Evolutionary conservation across 2,329 filamentous ascomycete genomes (phyloP), one percentile per base, ranked within the genome.

Genomic region (Scleromitrula shiraiana): DNA sequence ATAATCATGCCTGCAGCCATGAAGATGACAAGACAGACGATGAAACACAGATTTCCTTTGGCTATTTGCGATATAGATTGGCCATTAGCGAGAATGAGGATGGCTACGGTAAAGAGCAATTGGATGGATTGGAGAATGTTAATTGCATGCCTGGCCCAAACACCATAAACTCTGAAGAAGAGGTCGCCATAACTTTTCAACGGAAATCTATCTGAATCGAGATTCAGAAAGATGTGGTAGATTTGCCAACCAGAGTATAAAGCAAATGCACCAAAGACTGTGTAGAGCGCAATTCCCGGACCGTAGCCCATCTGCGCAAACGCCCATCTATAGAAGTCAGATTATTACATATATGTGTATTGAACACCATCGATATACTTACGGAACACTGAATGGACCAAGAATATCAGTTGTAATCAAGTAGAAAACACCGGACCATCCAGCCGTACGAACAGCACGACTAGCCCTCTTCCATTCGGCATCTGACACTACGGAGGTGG

Each of bases 1-100:
- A 62, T 39, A 35, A 60, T 42, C 44, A 61, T 61, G 2, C 61
- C 62, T 7, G 50, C 56, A 15, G 54, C 43, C 20, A 58, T 59
- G 27, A 56, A 63, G 20, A 64, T 26, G 10, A 63, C 32, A 6
- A 55, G 40, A 49, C 60, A 63, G 23, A 62, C 59, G 49, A 57
- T 32, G 23, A 54, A 56, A 37, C 54, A 58, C 5, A 58, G 41
- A 20, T 35, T 55, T 12, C 50, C 50, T 42, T 53, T 56, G 7
- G 54, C 49, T 3, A 55, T 47, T 37, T 55, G 50, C 4, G 56
- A 52, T 30, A 56, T 51, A 15, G 50, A 50, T 45, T 56, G 29
- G 2, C 55, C 56, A 30, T 45, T 49, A 3, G 40, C 37, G n/a
- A 49, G 30, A 29, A 52, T 51, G 39, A 61, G 54, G 50, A 62